phyloP scores from a whole-genome alignment of 1,284 basidiomycete species.

The Heterobasidion annosum region DNA sequence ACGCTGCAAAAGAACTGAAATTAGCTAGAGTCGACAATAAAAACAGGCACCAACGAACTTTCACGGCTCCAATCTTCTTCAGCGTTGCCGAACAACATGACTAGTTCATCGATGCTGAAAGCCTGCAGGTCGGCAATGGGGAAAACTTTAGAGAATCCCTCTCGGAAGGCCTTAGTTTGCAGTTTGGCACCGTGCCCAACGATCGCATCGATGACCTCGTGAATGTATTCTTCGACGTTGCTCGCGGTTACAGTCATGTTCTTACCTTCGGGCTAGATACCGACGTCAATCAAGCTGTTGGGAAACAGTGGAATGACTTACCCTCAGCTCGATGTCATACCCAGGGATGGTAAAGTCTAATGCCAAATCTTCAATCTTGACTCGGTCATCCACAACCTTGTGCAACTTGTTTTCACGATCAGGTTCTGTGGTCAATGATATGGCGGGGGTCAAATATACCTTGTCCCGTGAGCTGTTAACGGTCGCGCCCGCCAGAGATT shows the following conservation, averaged over 20 bases:
- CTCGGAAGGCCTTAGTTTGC: slow-evolving; percentile 80
- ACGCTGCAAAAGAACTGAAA: slow-evolving; percentile 38
- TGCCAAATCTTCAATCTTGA: slow-evolving; percentile 80
- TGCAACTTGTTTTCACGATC: slow-evolving; percentile 23
- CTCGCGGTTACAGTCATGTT: slow-evolving; percentile 74
- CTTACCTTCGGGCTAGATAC: slow-evolving; percentile 60
- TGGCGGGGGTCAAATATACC: slow-evolving; percentile 22
- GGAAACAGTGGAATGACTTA: slow-evolving; percentile 24
- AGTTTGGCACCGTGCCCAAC: slow-evolving; percentile 67
- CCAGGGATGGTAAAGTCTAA: slow-evolving; percentile 97
- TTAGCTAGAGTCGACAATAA: slow-evolving; percentile 4
- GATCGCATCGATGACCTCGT: slow-evolving; percentile 73
- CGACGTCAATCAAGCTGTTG: slow-evolving; percentile 4
- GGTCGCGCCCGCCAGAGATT: slow-evolving; percentile 37
- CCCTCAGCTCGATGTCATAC: slow-evolving; percentile 84
- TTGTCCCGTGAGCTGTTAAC: slow-evolving; percentile 39
- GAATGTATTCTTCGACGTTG: slow-evolving; percentile 87
- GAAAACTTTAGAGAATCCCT: slow-evolving; percentile 93
- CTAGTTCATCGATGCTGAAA: slow-evolving; percentile 91
- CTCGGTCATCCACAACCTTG: slow-evolving; percentile 30
- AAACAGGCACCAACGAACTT: slow-evolving; percentile 43
- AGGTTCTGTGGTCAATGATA: slow-evolving; percentile 45
- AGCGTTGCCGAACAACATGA: slow-evolving; percentile 89
- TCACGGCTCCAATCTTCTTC: slow-evolving; percentile 93
- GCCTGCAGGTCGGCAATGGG: slow-evolving; percentile 83